Evolutionary conservation across 306 rosid genomes (phyloP).

Genomic region (Pterocarpus macrocarpus): DNA sequence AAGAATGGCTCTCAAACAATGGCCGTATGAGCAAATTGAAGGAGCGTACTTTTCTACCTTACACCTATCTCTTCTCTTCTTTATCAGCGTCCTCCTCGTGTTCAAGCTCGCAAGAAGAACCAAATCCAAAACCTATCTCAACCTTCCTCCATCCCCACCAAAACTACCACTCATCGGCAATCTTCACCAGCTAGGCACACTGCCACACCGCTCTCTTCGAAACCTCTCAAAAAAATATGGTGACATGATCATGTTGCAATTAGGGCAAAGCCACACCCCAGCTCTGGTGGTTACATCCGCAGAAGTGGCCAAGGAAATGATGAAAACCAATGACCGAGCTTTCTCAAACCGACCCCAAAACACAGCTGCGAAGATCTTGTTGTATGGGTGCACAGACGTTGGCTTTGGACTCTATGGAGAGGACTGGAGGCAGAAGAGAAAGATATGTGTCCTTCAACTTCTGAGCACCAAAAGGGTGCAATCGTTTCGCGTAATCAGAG

Average conservation of each 20-base stretch:
- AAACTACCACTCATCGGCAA: constrained; percentile 55
- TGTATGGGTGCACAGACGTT: constrained; percentile 41
- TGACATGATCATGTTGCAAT: constrained; percentile 39
- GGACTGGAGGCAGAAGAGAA: constrained; percentile 48
- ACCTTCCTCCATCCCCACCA: constrained; percentile 50
- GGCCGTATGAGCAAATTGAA: constrained; percentile 17
- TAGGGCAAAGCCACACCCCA: constrained; percentile 44
- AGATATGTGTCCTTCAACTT: constrained; percentile 30
- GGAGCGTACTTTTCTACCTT: not conserved
- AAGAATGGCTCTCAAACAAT: constrained; percentile 39
- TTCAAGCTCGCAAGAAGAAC: constrained; percentile 21
- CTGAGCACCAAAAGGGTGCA: constrained; percentile 42
- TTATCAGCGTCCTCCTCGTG: not conserved
- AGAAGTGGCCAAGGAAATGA: constrained; percentile 27
- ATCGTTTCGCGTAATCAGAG: constrained; percentile 30
- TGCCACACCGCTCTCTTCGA: constrained; percentile 43
- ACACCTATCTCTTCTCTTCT: not conserved
- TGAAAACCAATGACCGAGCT: constrained; percentile 36
- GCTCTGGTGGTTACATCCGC: constrained; percentile 50
- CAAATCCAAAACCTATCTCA: constrained; percentile 37
- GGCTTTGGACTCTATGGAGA: constrained; percentile 46
- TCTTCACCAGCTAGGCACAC: constrained; percentile 54
- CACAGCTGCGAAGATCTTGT: constrained; percentile 37
- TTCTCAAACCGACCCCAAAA: constrained; percentile 47
- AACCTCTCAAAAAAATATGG: constrained; percentile 40